phyloP scores from a whole-genome alignment of 805 yeast genomes.

The Cyberlindnera sargentensis region DNA sequence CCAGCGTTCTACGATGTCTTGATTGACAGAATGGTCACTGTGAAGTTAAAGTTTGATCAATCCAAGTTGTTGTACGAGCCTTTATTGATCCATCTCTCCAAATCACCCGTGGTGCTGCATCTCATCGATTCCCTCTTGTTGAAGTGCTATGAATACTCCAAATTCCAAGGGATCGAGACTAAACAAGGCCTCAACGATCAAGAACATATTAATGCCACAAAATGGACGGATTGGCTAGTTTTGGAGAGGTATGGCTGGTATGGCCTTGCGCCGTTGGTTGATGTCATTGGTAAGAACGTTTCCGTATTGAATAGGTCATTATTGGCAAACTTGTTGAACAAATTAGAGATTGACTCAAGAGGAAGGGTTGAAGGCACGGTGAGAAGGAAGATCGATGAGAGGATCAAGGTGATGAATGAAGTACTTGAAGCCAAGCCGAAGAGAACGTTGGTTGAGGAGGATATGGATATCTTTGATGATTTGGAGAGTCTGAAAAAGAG shows the following conservation, averaged over 20 bases:
- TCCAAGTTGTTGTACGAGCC: constrained; percentile 27
- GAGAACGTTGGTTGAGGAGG: constrained; percentile 1
- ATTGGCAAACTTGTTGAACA: constrained; percentile 3
- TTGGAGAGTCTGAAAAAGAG: constrained; percentile 24
- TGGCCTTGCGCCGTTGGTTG: constrained; percentile 5
- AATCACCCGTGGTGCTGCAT: constrained; percentile 9
- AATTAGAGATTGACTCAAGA: background rate
- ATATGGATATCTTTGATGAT: constrained; percentile 23
- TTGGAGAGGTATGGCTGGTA: constrained; percentile 1
- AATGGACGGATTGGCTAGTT: constrained; percentile 16
- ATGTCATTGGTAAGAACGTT: constrained; percentile 13
- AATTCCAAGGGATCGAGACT: constrained; percentile 3
- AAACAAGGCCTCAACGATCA: background rate
- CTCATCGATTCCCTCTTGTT: constrained; percentile 12
- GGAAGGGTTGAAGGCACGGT: background rate
- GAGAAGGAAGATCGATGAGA: background rate
- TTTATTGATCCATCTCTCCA: constrained; percentile 8
- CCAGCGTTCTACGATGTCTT: constrained; percentile 22
- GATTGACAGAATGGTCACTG: constrained; percentile 28
- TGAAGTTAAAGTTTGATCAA: constrained; percentile 21
- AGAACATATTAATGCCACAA: constrained; percentile 5
- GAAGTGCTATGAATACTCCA: constrained; percentile 11
- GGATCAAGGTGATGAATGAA: background rate
- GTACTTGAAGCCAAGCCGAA: background rate
- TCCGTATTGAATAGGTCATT: constrained; percentile 4